Base-by-base conservation (phyloP, 1,284 basidiomycete genomes). In the Cryptococcus sp. region DNA sequence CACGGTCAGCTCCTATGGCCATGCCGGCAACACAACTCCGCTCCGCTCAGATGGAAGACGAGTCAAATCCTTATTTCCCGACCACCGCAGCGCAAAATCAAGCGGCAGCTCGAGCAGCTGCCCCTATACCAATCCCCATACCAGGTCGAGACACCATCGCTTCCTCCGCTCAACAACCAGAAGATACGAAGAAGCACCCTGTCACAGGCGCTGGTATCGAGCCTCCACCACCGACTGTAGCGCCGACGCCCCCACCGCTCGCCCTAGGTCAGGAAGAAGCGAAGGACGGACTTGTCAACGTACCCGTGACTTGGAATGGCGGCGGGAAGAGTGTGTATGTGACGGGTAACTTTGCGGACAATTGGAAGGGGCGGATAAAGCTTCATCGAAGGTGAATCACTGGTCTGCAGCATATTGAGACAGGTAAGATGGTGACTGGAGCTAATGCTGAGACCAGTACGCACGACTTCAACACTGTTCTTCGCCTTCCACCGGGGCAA, bases 401-500 rank as follows among this genome's bases (percentile, higher is more conserved):
- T 34, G 5, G 1, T 25, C 22, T 54, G 20, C 38, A 19, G 17
- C 37, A 22, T 5, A 19, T 13, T 11, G 20, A 19, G 40, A 10
- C 22, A 17, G 3, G 15, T 43, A 15, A 37, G 20, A 7, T 5
- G 4, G 40, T 23, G 22, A 22, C 2, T 52, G 38, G 26, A 46
- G 39, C 56, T 47, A 41, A 52, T 20, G 6, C 5, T 23, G 19
- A 25, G 50, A 34, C 11, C 55, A 76, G 77, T 55, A 76, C 75
- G n/a, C 76, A 80, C 53, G 80, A 81, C 60, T 82, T 82, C 51
- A 71, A 73, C 58, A 73, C 74, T 0, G 70, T 81, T 37, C 72
- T 84, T 43, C 75, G 79, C 17, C 84, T 96, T 3, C 85, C 87
- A 15, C 93, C 94, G 0, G 96, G 95, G 22, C 94, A 93, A 2